These are phyloP conservation scores for Coccomyxa sp. DNA, from an alignment of 139 green algal genomes.

Conservation along the genomic window DNA sequence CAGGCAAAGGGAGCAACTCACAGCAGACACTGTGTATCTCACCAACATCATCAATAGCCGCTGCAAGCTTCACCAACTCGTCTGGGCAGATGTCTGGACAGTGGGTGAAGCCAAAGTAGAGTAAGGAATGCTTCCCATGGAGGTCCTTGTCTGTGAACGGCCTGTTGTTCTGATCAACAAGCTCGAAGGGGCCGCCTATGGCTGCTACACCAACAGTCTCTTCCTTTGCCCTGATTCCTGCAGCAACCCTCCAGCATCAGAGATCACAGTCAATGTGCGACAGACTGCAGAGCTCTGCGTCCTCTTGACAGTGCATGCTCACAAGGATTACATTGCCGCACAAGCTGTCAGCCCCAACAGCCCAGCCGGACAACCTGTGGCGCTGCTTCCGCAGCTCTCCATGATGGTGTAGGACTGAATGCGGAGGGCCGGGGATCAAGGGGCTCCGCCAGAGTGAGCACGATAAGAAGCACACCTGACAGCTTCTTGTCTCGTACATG, in stretches of 20 bases:
- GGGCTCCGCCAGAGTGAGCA: background rate
- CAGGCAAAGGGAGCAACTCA: too few relatives aligned
- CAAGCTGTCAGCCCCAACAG: too few relatives aligned
- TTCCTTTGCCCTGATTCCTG: background rate
- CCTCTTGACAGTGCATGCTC: too few relatives aligned
- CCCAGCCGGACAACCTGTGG: too few relatives aligned
- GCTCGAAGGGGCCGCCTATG: conserved; percentile 87
- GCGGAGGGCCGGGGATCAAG: too few relatives aligned
- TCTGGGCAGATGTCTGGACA: conserved; percentile 99
- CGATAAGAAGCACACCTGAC: conserved; percentile 2
- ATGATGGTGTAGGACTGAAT: too few relatives aligned
- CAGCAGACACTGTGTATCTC: too few relatives aligned
- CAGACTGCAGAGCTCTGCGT: too few relatives aligned
- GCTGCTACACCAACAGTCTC: conserved; percentile 69
- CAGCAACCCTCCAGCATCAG: background rate
- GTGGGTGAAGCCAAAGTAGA: conserved; percentile 99
- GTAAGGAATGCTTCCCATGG: conserved; percentile 77
- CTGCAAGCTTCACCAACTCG: conserved; percentile 94
- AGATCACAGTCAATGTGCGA: too few relatives aligned
- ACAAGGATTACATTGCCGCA: too few relatives aligned
- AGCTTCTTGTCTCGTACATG: conserved; percentile 32
- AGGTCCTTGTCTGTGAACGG: conserved; percentile 78
- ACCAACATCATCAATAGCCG: conserved; percentile 60
- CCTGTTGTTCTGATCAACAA: conserved; percentile 79
- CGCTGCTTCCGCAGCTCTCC: too few relatives aligned